Conservation (phyloP, 805 yeast genomes). For the Saccharomycopsis fermentans region DNA sequence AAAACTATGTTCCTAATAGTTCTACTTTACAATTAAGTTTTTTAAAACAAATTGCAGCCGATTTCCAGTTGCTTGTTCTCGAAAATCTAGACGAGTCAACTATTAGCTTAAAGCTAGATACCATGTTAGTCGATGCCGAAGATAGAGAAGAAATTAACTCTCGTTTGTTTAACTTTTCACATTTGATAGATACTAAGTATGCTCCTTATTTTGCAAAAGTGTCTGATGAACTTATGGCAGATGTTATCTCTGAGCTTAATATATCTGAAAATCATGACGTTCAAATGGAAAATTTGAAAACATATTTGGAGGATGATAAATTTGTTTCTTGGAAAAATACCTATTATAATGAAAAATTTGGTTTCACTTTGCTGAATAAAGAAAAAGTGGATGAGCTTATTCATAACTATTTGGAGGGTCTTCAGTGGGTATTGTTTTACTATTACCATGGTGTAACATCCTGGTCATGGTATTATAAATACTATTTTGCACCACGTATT, state of each 20-base stretch:
- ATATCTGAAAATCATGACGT: slow-evolving; percentile 21
- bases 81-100: slow-evolving; percentile 45
- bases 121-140: slow-evolving; percentile 18
- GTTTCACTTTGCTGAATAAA: slow-evolving; percentile 52
- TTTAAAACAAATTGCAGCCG: slow-evolving; percentile 52
- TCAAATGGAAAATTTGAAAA: slow-evolving; percentile 26
- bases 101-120: slow-evolving; percentile 11
- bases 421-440: slow-evolving; percentile 93
- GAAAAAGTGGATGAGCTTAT: slow-evolving; percentile 54
- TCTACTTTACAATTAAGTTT: slow-evolving; percentile 39
- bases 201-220: slow-evolving; percentile 46
- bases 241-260: slow-evolving; percentile 29
- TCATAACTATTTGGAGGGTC: slow-evolving; percentile 81
- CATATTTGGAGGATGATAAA: slow-evolving; percentile 59
- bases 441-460: slow-evolving; percentile 87
- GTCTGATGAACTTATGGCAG: slow-evolving; percentile 41
- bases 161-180: slow-evolving; percentile 42
- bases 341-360: slow-evolving; percentile 78
- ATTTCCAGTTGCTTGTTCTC: slow-evolving; percentile 53
- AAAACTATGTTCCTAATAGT: slow-evolving; percentile 33
- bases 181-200: slow-evolving; percentile 44
- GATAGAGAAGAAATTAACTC: slow-evolving; percentile 37
- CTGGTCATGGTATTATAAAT: slow-evolving; percentile 90
- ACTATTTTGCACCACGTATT: slow-evolving; percentile 91
- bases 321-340: slow-evolving; percentile 74